Evolutionary conservation across 1,284 basidiomycete species (phyloP), one percentile per base, ranked within the genome.

Genomic region (Leccinum insigne): DNA sequence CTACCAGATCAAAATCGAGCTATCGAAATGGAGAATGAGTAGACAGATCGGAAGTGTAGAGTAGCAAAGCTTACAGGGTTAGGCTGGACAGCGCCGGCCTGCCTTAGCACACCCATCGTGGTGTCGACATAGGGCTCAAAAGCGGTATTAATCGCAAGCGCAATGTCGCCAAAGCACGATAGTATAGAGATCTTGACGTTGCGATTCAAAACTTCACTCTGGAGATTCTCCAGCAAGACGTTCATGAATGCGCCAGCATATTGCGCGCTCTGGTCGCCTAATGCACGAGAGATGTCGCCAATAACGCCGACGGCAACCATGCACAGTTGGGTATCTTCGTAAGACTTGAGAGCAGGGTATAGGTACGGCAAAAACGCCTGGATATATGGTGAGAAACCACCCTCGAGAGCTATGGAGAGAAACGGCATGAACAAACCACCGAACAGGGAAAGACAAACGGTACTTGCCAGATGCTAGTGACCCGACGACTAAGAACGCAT

Each of bases 151-250:
- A 98, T 92, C 1, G 98, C 96, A 23, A 99, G 84, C 8, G 96
- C 97, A 70, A 99, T 93, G 77, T 99, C 97, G 44, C 98, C 98
- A 74, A 99, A 99, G 79, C 94, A 96, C 14, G 93, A 91, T 67
- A 99, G 81, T 71, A 99, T 95, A 14, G 93, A 91, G 56, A 99
- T 97, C 85, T 99, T 99, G 75, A 99, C 98, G 70, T 93, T 94
- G 63, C 97, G 88, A 77, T 96, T 93, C 66, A 99, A 83, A 47
- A 95, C 89, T 0, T 96, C 91, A 71, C 93, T 96, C 78, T 95
- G 93, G 63, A 99, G 83, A 74, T 98, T 95, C 78, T 96, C 93
- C 52, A 98, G 85, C 23, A 99, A 83, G 8, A 94, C 92, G 14
- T 87, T 89, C 91, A 99, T 96, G 80, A 99, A 96, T 9, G 89